Conservation (phyloP, 768 basidiomycete species). For the Suillus occidentalis region DNA sequence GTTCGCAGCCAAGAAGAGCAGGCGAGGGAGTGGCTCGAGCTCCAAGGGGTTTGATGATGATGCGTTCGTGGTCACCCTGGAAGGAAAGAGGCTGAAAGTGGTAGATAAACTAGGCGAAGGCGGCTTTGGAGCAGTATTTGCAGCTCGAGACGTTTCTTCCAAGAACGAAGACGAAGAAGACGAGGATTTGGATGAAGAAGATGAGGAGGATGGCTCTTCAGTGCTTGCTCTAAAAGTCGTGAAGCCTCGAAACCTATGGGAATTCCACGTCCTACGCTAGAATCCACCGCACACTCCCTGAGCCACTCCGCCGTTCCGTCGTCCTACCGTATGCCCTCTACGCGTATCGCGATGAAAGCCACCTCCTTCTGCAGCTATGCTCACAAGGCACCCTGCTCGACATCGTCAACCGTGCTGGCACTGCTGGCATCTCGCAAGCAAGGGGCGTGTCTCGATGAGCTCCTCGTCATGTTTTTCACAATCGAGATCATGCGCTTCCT, state of each 20-base stretch:
- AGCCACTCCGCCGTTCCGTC: slow-evolving; percentile 61
- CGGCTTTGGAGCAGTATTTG: slow-evolving; percentile 95
- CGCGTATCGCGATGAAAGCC: slow-evolving; percentile 86
- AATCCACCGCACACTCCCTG: slow-evolving; percentile 68
- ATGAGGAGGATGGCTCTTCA: slow-evolving; percentile 52
- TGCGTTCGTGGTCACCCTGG: slow-evolving; percentile 58
- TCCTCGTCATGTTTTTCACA: slow-evolving; percentile 93
- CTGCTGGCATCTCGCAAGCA: slow-evolving; percentile 79
- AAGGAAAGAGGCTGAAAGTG: slow-evolving; percentile 65
- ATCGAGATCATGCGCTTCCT: slow-evolving; percentile 84
- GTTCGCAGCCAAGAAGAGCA: slow-evolving; percentile 51
- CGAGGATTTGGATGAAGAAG: slow-evolving; percentile 41
- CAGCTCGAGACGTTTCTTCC: slow-evolving; percentile 54
- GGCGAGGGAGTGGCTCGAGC: slow-evolving; percentile 28
- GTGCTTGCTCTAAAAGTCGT: slow-evolving; percentile 91
- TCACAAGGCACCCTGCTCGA: slow-evolving; percentile 91
- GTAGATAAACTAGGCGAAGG: slow-evolving; percentile 93
- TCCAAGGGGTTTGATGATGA: slow-evolving; percentile 37
- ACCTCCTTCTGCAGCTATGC: slow-evolving; percentile 84
- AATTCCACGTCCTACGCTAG: slow-evolving; percentile 83
- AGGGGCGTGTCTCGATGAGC: slow-evolving; percentile 84
- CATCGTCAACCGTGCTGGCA: slow-evolving; percentile 81
- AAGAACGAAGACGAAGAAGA: slow-evolving; percentile 39
- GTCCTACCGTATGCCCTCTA: slow-evolving; percentile 79
- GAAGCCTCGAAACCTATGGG: slow-evolving; percentile 87